Percentiles rank a stretch among this genome's conserved stretches.
These are phyloP conservation scores for Geosiphon pyriformis DNA, from an alignment of 192 early-diverging fungal species.

Conservation along the genomic window DNA sequence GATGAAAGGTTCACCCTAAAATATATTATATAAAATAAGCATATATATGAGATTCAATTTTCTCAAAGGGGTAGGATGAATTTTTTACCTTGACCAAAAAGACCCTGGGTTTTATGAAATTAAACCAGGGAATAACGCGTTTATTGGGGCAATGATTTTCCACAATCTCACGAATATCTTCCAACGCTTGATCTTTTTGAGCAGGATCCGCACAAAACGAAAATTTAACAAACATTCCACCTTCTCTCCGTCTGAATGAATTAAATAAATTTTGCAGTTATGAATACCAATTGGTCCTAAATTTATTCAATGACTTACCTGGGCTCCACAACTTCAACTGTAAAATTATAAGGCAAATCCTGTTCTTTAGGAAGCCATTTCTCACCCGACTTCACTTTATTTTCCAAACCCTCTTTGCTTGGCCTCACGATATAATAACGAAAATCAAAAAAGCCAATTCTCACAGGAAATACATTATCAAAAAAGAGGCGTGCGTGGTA, in stretches of 20 bases:
- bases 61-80: too few species aligned
- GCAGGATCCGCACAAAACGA: constrained; percentile 32
- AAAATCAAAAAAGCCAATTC: constrained; percentile 37
- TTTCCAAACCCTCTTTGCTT: constrained; percentile 21
- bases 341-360: constrained; percentile 45
- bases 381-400: constrained; percentile 28
- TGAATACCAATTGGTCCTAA: background rate
- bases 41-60: too few species aligned
- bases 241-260: constrained; percentile 37
- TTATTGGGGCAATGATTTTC: constrained; percentile 49
- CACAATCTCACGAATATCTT: constrained; percentile 41
- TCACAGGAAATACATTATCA: constrained; percentile 44
- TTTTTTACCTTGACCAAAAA: constrained; percentile 58
- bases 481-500: constrained; percentile 36
- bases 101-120: constrained; percentile 53
- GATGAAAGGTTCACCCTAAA: constrained; percentile 56
- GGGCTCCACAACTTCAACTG: constrained; percentile 42
- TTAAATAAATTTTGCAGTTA: background rate
- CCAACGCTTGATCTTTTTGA: constrained; percentile 31
- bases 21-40: background rate
- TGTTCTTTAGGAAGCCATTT: constrained; percentile 40
- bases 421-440: constrained; percentile 38
- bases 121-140: constrained; percentile 59
- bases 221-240: constrained; percentile 52
- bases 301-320: constrained; percentile 30